These are phyloP conservation scores for Xylaria sp. DNA, from an alignment of 2,329 filamentous ascomycete genomes.

Conservation along the genomic window DNA sequence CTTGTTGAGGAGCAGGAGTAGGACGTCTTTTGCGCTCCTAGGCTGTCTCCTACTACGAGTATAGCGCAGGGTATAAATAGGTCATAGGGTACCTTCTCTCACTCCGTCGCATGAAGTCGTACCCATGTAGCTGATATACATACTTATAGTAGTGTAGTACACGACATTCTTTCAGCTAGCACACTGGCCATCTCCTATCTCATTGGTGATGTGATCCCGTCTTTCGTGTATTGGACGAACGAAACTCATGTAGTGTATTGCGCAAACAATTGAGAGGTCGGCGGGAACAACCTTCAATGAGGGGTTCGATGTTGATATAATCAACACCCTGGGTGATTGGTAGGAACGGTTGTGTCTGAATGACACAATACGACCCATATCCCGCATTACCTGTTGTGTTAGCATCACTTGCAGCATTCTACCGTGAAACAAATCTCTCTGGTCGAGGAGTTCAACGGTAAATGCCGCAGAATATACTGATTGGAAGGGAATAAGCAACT, in stretches of 20 bases:
- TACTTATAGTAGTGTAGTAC: no score
- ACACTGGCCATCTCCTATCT: conserved; percentile 6
- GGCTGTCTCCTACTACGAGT: neutral
- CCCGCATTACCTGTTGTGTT: conserved; percentile 10
- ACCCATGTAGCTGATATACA: conserved; percentile 23
- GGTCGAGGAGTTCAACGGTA: conserved; percentile 27
- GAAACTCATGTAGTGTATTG: neutral
- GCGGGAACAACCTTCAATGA: conserved; percentile 2
- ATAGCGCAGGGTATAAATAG: neutral
- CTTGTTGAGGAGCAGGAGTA: neutral
- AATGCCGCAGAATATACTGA: conserved; percentile 24
- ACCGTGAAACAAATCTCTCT: conserved; percentile 22
- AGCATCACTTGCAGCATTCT: conserved; percentile 28
- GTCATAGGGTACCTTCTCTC: neutral
- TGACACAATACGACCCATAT: conserved; percentile 19
- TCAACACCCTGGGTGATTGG: conserved; percentile 19
- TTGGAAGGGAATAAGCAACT: conserved; percentile 13
- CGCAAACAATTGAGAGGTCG: conserved; percentile 16
- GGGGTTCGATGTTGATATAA: conserved; percentile 10
- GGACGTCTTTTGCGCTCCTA: neutral
- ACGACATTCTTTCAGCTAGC: neutral
- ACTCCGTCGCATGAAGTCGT: conserved; percentile 9
- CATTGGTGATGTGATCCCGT: neutral
- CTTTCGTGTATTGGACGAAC: conserved; percentile 3
- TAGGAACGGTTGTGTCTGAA: neutral